Conservation (phyloP, 805 yeast genomes). For the Candida cerambycidarum region DNA sequence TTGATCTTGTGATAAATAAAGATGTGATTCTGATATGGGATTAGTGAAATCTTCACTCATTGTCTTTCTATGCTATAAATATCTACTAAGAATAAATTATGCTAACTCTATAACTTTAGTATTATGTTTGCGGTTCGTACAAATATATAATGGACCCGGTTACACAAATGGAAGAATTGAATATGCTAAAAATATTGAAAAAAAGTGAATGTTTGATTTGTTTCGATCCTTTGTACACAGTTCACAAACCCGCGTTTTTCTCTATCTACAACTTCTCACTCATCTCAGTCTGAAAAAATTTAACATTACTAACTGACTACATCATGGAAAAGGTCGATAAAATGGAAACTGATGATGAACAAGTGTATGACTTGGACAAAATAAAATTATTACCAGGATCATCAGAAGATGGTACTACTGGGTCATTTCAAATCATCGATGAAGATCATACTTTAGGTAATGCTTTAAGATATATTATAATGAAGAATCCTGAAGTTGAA, state of each 20-base stretch:
- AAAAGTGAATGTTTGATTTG: slow-evolving; percentile 3
- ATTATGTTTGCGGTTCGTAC: not conserved
- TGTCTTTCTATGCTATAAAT: slow-evolving; percentile 5
- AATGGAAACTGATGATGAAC: slow-evolving; percentile 31
- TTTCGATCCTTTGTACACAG: slow-evolving; percentile 6
- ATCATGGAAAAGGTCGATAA: slow-evolving; percentile 1
- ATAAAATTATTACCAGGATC: slow-evolving; percentile 78
- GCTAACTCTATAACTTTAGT: not conserved
- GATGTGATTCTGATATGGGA: slow-evolving; percentile 31
- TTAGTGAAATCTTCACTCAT: slow-evolving; percentile 22
- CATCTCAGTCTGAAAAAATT: not conserved
- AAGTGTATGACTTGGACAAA: slow-evolving; percentile 54
- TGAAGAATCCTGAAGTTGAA: slow-evolving; percentile 97
- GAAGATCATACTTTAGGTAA: slow-evolving; percentile 98
- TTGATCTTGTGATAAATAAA: slow-evolving; percentile 20
- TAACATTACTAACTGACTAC: not conserved
- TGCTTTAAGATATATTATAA: slow-evolving; percentile 87
- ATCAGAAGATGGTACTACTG: slow-evolving; percentile 90
- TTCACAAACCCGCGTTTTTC: slow-evolving; percentile 5
- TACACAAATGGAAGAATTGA: not conserved
- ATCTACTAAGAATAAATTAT: not conserved
- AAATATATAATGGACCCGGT: not conserved
- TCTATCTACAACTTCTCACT: not conserved
- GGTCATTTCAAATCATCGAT: slow-evolving; percentile 86
- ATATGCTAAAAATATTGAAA: not conserved